A percentile compares a stretch with the other conserved stretches of the same genome.
Evolutionary conservation across 2,329 filamentous ascomycete species (phyloP).

Genomic region (Teratosphaeria nubilosa): DNA sequence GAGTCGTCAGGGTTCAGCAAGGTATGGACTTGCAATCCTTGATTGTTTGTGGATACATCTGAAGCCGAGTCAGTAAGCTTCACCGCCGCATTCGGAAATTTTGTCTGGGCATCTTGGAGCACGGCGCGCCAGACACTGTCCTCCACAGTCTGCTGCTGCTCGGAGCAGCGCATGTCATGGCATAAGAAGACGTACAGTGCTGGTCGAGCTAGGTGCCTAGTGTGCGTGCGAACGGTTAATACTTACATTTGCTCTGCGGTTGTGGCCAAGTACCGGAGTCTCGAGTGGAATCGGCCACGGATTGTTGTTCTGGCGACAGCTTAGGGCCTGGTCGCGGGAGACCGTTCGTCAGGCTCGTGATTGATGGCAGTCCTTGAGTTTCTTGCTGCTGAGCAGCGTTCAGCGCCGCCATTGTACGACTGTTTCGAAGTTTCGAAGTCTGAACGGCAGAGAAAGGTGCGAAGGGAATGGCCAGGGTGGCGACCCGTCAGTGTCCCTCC

Average conservation of each 20-base stretch:
- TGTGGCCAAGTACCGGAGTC: constrained; percentile 29
- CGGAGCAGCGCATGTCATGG: not conserved
- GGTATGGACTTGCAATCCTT: constrained; percentile 40
- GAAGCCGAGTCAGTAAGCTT: not conserved
- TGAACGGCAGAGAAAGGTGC: not conserved
- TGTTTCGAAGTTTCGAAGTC: not conserved
- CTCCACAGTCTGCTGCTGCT: not conserved
- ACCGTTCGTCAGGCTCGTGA: constrained; percentile 28
- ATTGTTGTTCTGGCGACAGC: constrained; percentile 23
- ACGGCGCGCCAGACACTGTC: not conserved
- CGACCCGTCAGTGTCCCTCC: not conserved
- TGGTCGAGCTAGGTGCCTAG: not conserved
- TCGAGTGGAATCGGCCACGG: constrained; percentile 21
- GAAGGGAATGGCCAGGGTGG: not conserved
- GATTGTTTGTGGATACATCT: constrained; percentile 33
- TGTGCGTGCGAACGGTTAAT: not conserved
- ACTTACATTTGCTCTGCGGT: constrained; percentile 29
- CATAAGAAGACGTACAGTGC: not conserved
- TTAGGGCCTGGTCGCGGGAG: constrained; percentile 17
- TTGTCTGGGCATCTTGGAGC: not conserved
- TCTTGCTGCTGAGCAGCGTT: constrained; percentile 10
- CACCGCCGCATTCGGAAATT: not conserved
- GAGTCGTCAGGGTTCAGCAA: constrained; percentile 42
- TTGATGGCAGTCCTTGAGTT: constrained; percentile 25
- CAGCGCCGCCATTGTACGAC: constrained; percentile 17